Conservation (phyloP, 2,329 filamentous ascomycete genomes). For the Fusarium sp. region DNA sequence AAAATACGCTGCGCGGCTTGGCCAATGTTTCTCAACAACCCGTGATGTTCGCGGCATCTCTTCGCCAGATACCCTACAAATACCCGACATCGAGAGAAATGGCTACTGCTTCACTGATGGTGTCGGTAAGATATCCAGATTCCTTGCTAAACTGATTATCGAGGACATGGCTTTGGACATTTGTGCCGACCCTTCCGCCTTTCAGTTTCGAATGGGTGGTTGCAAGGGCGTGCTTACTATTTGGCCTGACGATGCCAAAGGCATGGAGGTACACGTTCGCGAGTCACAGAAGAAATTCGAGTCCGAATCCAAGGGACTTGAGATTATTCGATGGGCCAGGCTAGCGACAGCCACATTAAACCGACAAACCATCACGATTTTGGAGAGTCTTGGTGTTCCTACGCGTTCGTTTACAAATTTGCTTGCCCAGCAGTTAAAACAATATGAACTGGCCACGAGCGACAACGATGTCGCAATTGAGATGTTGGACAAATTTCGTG, state of each 20-base stretch:
- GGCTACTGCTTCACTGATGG: slow-evolving; percentile 87
- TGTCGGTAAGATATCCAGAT: slow-evolving; percentile 88
- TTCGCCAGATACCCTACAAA: slow-evolving; percentile 68
- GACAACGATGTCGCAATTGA: slow-evolving; percentile 72
- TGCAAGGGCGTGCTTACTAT: slow-evolving; percentile 89
- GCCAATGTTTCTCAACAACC: slow-evolving; percentile 97
- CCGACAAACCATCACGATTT: slow-evolving; percentile 87
- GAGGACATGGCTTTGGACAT: slow-evolving; percentile 73
- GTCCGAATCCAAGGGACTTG: slow-evolving; percentile 76
- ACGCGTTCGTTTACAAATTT: slow-evolving; percentile 75
- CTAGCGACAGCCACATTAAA: slow-evolving; percentile 86
- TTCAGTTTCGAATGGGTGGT: slow-evolving; percentile 92
- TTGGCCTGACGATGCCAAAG: slow-evolving; percentile 75
- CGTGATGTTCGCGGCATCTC: slow-evolving; percentile 74
- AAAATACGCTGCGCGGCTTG: slow-evolving; percentile 88
- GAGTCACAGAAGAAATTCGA: slow-evolving; percentile 90
- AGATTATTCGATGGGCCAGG: slow-evolving; percentile 85
- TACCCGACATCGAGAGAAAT: slow-evolving; percentile 77
- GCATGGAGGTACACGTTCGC: slow-evolving; percentile 79
- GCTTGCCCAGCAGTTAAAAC: slow-evolving; percentile 73
- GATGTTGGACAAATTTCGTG: slow-evolving; percentile 79
- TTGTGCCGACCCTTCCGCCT: slow-evolving; percentile 77
- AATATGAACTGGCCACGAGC: slow-evolving; percentile 76
- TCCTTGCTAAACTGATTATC: slow-evolving; percentile 79
- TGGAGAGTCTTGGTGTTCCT: slow-evolving; percentile 80